Evolutionary conservation across 2,329 filamentous ascomycete species (phyloP), one percentile per base, ranked within the genome.

Genomic region (Ophiosphaerella narmari): DNA sequence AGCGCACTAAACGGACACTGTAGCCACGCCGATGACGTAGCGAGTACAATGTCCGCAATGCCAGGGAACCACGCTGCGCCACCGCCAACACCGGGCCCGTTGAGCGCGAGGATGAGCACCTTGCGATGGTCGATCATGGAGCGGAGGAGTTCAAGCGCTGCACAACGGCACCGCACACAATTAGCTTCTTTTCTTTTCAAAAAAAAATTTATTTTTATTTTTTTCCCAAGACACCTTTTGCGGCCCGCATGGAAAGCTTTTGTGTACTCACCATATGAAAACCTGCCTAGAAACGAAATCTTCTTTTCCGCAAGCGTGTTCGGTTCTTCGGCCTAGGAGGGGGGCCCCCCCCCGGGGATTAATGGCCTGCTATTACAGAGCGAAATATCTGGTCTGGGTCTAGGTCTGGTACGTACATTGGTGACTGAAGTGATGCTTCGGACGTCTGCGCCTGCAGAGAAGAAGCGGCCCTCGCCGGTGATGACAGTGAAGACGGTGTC

Each of bases 41-140:
- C 78, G 12, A 81, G 68, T 4, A 80, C 71, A 3, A 81, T 79
- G 50, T 81, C 79, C 0, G 77, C 73, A 31, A 79, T 67, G 3
- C 78, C 79, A 0, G 67, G 66, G 50, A 81, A 81, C 78, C 79
- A 81, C 7, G 78, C 78, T 16, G 77, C 78, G 9, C 79, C 78
- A 16, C 75, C 78, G 14, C 78, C 79, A 11, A 81, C 77, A 7
- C 68, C 78, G 0, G 78, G 78, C 9, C 79, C 78, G 62, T 81
- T 81, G 23, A 81, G 67, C 0, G 78, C 79, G 3, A 81, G 71
- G 33, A 81, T 73, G 40, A 81, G 74, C 13, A 81, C 77, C 65
- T 81, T 81, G 7, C 65, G 69, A 65, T 81, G 79, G 61, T 80
- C 77, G 57, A 80, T 79, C 54, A 80, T 74, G 23, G 70, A 73